Percentiles rank a stretch among this genome's conserved stretches.
Evolutionary conservation across 768 basidiomycete species (phyloP).

Genomic region (Boletus rubropictus): DNA sequence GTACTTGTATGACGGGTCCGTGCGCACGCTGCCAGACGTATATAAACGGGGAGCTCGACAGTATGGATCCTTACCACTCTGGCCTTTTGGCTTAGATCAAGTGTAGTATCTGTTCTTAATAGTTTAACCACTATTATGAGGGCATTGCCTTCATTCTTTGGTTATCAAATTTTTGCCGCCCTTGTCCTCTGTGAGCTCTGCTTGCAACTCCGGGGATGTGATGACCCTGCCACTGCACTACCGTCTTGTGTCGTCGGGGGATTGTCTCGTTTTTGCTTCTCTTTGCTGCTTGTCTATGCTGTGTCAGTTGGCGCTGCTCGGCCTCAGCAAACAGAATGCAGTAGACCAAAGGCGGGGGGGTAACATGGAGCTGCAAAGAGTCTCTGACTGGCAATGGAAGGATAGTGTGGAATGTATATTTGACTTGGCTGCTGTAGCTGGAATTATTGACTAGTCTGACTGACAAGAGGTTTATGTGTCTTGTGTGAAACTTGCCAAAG

Average conservation of each 20-base stretch:
- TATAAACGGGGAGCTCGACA: slow-evolving; percentile 2
- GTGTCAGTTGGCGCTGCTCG: neutral
- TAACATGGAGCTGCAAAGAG: slow-evolving; percentile 27
- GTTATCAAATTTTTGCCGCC: slow-evolving; percentile 42
- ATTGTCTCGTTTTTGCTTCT: slow-evolving; percentile 22
- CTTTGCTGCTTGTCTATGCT: slow-evolving; percentile 2
- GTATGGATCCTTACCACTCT: slow-evolving; percentile 15
- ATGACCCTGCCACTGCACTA: slow-evolving; percentile 39
- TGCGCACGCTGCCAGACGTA: slow-evolving; percentile 9
- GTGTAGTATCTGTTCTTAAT: slow-evolving; percentile 74
- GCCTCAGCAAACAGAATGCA: slow-evolving; percentile 14
- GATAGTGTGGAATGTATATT: slow-evolving; percentile 18
- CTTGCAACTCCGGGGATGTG: slow-evolving; percentile 37
- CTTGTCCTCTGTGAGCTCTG: slow-evolving; percentile 31
- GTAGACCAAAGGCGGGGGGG: no score
- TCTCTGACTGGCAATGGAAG: slow-evolving; percentile 23
- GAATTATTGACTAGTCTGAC: slow-evolving; percentile 22
- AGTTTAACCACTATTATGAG: slow-evolving; percentile 54
- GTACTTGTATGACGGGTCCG: slow-evolving; percentile 10
- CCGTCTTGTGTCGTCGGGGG: slow-evolving; percentile 62
- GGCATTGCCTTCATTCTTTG: slow-evolving; percentile 48
- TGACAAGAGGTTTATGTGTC: slow-evolving; percentile 19
- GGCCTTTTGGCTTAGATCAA: slow-evolving; percentile 69
- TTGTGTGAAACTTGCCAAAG: slow-evolving; percentile 5
- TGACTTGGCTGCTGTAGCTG: slow-evolving; percentile 10